phyloP scores from a whole-genome alignment of 2,329 filamentous ascomycete genomes.

The Ceratocystis destructans region DNA sequence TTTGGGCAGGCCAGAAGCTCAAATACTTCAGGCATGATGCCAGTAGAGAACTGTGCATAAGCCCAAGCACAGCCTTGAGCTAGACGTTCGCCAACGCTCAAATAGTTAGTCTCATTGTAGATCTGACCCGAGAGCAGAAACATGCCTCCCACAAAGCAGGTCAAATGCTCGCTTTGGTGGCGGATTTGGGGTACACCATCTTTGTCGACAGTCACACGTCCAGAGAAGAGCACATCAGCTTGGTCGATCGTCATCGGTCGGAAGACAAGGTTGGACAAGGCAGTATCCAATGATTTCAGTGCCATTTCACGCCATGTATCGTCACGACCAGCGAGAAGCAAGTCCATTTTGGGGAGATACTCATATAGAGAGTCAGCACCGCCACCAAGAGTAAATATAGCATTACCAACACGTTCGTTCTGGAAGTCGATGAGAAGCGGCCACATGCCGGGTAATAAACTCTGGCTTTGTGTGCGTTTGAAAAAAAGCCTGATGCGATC shows the following conservation, averaged over 20 bases:
- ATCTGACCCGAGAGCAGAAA: conserved; percentile 50
- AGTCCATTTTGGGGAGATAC: conserved; percentile 47
- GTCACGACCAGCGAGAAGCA: conserved; percentile 51
- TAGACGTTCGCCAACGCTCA: conserved; percentile 43
- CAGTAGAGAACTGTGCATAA: conserved; percentile 41
- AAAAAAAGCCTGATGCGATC: conserved; percentile 59
- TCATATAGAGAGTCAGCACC: conserved; percentile 45
- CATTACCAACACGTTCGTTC: conserved; percentile 26
- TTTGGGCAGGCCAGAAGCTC: conserved; percentile 33
- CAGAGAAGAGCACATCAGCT: conserved; percentile 50
- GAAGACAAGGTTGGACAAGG: conserved; percentile 51
- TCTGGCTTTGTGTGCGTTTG: conserved; percentile 52
- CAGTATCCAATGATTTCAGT: conserved; percentile 43
- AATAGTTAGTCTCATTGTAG: conserved; percentile 36
- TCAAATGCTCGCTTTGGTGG: conserved; percentile 36
- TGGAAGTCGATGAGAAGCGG: conserved; percentile 45
- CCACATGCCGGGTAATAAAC: conserved; percentile 65
- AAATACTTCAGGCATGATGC: conserved; percentile 49
- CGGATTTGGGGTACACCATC: background rate
- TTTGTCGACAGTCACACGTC: conserved; percentile 23
- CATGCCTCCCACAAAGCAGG: conserved; percentile 53
- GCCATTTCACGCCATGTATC: conserved; percentile 52
- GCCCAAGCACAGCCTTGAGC: conserved; percentile 51
- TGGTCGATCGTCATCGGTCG: conserved; percentile 50
- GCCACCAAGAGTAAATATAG: conserved; percentile 39